A percentile compares a stretch with the other conserved stretches of the same genome.
These are phyloP conservation scores for Elsinoe fawcettii DNA, from an alignment of 2,329 filamentous ascomycete species.

Conservation along the genomic window DNA sequence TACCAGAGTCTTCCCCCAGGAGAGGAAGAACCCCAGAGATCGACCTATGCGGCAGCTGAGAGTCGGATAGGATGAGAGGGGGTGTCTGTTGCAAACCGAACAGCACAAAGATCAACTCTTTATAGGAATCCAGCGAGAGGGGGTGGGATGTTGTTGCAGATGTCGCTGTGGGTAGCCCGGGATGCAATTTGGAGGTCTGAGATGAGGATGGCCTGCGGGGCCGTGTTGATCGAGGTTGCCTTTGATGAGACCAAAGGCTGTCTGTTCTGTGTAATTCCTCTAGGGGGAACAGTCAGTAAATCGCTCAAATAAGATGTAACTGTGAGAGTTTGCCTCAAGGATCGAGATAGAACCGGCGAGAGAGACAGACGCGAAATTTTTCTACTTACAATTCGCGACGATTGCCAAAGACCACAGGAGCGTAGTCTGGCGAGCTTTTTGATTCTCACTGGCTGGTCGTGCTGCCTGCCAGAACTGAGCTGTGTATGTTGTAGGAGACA, in stretches of 20 bases:
- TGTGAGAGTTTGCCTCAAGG: background rate
- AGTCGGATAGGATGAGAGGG: constrained; percentile 51
- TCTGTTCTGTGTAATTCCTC: constrained; percentile 12
- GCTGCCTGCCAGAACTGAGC: background rate
- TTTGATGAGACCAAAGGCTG: constrained; percentile 35
- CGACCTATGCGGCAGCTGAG: constrained; percentile 99
- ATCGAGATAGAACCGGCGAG: background rate
- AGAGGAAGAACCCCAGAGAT: constrained; percentile 98
- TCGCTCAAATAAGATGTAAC: constrained; percentile 3
- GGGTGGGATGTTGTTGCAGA: constrained; percentile 44
- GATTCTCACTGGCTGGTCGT: background rate
- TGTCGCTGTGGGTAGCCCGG: constrained; percentile 39
- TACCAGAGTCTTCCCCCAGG: constrained; percentile 98
- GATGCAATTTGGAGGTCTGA: constrained; percentile 42
- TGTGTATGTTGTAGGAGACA: background rate
- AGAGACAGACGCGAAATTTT: background rate
- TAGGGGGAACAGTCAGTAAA: constrained; percentile 5
- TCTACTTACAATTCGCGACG: constrained; percentile 2
- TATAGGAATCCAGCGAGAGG: constrained; percentile 32
- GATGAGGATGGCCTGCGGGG: constrained; percentile 34
- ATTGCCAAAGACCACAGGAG: background rate
- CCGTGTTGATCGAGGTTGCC: constrained; percentile 37
- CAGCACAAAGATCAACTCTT: constrained; percentile 36
- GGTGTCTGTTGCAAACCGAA: constrained; percentile 36
- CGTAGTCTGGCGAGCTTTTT: background rate